These are phyloP conservation scores for Rosa rugosa DNA, from an alignment of 306 rosid genomes.

Conservation along the genomic window DNA sequence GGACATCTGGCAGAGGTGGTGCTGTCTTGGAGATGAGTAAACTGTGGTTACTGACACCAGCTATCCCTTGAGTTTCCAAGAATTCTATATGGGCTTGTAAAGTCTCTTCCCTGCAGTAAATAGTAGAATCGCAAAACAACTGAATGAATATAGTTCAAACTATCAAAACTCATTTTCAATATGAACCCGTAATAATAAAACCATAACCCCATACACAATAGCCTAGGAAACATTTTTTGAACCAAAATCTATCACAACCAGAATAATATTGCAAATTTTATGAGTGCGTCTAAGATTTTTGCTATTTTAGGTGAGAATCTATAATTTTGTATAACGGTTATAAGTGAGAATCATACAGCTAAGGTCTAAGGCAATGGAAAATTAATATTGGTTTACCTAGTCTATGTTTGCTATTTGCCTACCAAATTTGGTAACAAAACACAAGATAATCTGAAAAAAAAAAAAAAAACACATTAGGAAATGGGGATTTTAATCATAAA, in stretches of 20 bases:
- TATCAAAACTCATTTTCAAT: neutral
- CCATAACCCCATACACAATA: neutral
- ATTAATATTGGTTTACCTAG: neutral
- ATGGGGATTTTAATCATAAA: neutral
- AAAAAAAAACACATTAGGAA: neutral
- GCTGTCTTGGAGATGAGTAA: slow-evolving; percentile 81
- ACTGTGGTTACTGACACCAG: slow-evolving; percentile 95
- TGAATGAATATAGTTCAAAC: neutral
- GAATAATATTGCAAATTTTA: too few relatives aligned
- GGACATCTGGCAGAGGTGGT: slow-evolving; percentile 60
- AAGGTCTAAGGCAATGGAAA: neutral
- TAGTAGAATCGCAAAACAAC: slow-evolving; percentile 9
- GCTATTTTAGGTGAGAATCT: too few relatives aligned
- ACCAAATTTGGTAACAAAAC: neutral
- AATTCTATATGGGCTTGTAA: slow-evolving; percentile 63
- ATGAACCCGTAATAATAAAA: neutral
- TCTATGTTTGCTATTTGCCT: neutral
- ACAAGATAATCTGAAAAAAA: neutral
- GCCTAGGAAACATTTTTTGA: too few relatives aligned
- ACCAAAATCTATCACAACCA: too few relatives aligned
- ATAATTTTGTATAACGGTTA: too few relatives aligned
- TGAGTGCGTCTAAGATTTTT: too few relatives aligned
- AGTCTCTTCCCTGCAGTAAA: slow-evolving; percentile 51
- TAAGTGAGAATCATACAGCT: too few relatives aligned
- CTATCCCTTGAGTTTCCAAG: slow-evolving; percentile 71